These are phyloP conservation scores for Colletotrichum lupini DNA, from an alignment of 2,329 filamentous ascomycete genomes.

Conservation along the genomic window DNA sequence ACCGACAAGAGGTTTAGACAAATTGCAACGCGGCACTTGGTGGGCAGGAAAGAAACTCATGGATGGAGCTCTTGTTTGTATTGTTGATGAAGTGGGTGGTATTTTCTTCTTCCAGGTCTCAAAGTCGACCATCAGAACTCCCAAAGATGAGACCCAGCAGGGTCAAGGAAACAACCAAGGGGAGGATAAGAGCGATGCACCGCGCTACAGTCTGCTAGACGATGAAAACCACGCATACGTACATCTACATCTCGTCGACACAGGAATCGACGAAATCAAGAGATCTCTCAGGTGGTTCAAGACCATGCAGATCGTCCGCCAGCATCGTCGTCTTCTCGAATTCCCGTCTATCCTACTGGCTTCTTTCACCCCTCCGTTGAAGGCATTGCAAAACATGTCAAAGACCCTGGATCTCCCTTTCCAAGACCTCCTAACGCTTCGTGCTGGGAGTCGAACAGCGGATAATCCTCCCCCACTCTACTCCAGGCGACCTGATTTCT, in stretches of 20 bases:
- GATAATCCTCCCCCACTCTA: slow-evolving; percentile 60
- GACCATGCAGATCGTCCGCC: slow-evolving; percentile 13
- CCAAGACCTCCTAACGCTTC: slow-evolving; percentile 53
- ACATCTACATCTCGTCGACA: slow-evolving; percentile 44
- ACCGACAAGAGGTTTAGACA: slow-evolving; percentile 36
- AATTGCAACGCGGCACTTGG: slow-evolving; percentile 54
- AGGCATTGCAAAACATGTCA: slow-evolving; percentile 65
- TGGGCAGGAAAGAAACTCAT: slow-evolving; percentile 64
- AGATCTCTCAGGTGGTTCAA: slow-evolving; percentile 46
- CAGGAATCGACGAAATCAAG: slow-evolving; percentile 35
- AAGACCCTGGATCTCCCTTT: slow-evolving; percentile 58
- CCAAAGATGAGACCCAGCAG: slow-evolving; percentile 32
- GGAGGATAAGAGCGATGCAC: neutral
- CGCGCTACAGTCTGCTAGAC: slow-evolving; percentile 44
- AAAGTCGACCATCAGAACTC: slow-evolving; percentile 39
- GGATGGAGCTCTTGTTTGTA: slow-evolving; percentile 60
- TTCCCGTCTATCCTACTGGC: slow-evolving; percentile 70
- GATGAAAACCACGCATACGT: slow-evolving; percentile 44
- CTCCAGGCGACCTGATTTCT: slow-evolving; percentile 57
- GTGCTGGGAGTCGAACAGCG: slow-evolving; percentile 36
- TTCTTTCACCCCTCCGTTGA: slow-evolving; percentile 67
- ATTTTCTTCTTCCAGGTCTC: slow-evolving; percentile 56
- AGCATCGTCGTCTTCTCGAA: slow-evolving; percentile 60
- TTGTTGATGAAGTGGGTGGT: slow-evolving; percentile 52
- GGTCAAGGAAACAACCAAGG: neutral